Conservation (phyloP, 129 eudicot genomes). For the Tagetes erecta region DNA sequence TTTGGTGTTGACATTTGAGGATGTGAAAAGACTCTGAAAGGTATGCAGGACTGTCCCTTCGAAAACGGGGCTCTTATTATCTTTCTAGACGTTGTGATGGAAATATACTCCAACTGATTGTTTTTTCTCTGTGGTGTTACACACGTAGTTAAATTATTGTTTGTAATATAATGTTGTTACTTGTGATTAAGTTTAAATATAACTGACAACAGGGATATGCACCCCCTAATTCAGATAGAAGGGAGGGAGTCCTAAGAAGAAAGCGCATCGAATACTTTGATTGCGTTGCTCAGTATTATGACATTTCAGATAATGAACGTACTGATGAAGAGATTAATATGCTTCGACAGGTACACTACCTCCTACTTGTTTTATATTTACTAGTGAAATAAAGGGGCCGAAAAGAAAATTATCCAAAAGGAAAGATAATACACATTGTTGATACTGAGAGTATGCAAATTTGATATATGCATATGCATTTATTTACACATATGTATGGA, state of each 20-base stretch:
- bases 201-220: slow-evolving; percentile 99
- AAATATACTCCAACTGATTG: slow-evolving; percentile 8
- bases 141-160: slow-evolving; percentile 6
- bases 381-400: neutral
- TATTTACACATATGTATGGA: neutral
- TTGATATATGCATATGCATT: neutral
- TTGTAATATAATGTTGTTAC: slow-evolving; percentile 17
- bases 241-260: slow-evolving; percentile 96
- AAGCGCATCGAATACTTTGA: slow-evolving; percentile 90
- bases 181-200: slow-evolving; percentile 54
- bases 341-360: slow-evolving; percentile 82
- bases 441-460: neutral
- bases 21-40: slow-evolving; percentile 11
- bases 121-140: neutral
- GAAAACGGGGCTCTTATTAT: neutral
- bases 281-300: slow-evolving; percentile 85
- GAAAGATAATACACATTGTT: neutral
- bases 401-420: neutral
- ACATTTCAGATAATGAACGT: slow-evolving; percentile 83
- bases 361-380: slow-evolving; percentile 3
- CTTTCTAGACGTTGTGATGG: slow-evolving; percentile 15
- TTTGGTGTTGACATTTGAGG: neutral
- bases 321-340: slow-evolving; percentile 96
- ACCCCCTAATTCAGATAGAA: slow-evolving; percentile 99
- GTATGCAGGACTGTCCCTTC: neutral